Base-by-base conservation (phyloP, 148 eudicot genomes). In the Gaultheria prostrata region DNA sequence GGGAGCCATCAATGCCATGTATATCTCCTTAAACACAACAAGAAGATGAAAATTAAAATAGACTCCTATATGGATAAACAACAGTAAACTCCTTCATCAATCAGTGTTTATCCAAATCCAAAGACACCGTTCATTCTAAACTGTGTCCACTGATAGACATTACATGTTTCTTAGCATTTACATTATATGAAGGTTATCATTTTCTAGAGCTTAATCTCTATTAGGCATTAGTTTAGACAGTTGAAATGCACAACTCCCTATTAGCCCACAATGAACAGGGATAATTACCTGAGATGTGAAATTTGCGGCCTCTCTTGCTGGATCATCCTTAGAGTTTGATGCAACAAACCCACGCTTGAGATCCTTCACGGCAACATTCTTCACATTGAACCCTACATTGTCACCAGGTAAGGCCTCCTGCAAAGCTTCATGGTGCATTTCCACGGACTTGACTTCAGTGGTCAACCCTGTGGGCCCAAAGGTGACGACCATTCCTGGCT, bases 301-400 rank as follows among this genome's bases (percentile, higher is more conserved):
- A n/a, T 59, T 79, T 5, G 82, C 82, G 0, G 82, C 82, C 35
- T 59, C 82, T 28, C 46, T 79, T 46, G 82, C 82, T 0, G 82
- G 82, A 43, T 79, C 82, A 59, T 79, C 82, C 82, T 79, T 79
- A 3, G 82, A 59, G 71, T 79, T 79, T 1, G 82, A 79, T 59
- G 82, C 82, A 3, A 79, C 72, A 21, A 14, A 59, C 0, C 82
- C 82, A 79, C 82, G 82, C 82, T 79, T 79, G 82, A 79, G 82
- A 79, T 79, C 82, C 82, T 79, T 79, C 71, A 59, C 82, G 0
- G 72, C 82, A 8, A 79, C 82, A 59, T 79, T 79, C 82, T 79
- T 59, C 30, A 59, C 82, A 13, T 59, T 79, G 50, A 79, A 79
- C 50, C 82, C 82, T 0, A 79, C 82, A 59, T 59, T 79, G 82